Evolutionary conservation across 140 eudicot genomes (phyloP), one percentile per base, ranked within the genome.

Genomic region (Cichorium intybus): DNA sequence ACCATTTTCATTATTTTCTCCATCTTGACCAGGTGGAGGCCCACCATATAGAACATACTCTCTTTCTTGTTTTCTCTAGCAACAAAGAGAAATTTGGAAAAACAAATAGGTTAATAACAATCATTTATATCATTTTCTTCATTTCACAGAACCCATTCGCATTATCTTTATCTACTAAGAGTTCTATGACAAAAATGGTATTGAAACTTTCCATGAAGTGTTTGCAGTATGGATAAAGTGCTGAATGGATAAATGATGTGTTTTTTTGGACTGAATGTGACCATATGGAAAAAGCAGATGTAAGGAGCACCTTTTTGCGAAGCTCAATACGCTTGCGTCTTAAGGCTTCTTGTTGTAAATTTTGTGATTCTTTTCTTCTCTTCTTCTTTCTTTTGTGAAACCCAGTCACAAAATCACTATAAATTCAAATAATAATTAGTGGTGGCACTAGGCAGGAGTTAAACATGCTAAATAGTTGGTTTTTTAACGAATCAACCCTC

Each of bases 341-440:
- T 29, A 77, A 73, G 6, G 88, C 92, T 77, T 75, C 93, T 62
- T 83, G 84, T 59, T 76, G 77, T 67, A 75, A 69, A 71, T 55
- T 75, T 56, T 75, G 70, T 2, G 96, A 96, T 75, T 92, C 99
- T 72, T 81, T 92, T 88, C 99, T 85, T 76, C 99, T 85, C 93
- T 92, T 92, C 81, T 92, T 92, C 92, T 92, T 92, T 68, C 99
- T 75, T 87, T 92, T 92, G 76, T 92, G 99, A 75, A 88, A 92
- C 4, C 99, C 99, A 57, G 87, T 79, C 63, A 92, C 97, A 34
- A 53, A 92, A 75, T 92, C 96, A 68, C 99, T 92, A 63, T 16
- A 68, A 17, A 80, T 9, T 2, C 47, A 11, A 7, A 31, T 37
- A 50, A 27, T 34, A 60, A 35, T 68, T 23, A 70, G 34, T 87